Evolutionary conservation across 331 rosid species (phyloP), one percentile per base, ranked within the genome.

Genomic region (Pyracantha coccinea): DNA sequence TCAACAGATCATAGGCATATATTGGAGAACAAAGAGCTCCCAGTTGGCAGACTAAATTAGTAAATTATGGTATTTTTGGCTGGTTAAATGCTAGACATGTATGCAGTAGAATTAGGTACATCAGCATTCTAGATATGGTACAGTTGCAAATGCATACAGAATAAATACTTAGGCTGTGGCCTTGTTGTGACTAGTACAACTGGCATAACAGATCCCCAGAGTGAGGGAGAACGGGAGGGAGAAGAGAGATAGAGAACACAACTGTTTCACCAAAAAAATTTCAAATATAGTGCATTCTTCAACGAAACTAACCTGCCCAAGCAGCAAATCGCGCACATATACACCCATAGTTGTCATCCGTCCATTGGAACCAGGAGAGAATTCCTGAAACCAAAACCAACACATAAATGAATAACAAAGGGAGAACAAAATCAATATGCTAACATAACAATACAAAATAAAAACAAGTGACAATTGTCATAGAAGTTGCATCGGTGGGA

Each of bases 301-400:
- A 66, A 13, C 17, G 55, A 66, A 81, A 85, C 90, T 6, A 69
- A 95, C 98, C 98, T 95, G 99, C 76, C 99, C 99, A 86, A 92
- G 99, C 72, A 95, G 94, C 83, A 92, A 86, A 88, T 95, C 99
- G 59, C 99, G 98, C 66, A 95, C 74, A 45, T 95, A 95, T 20
- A 85, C 96, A 55, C 99, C 99, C 97, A 95, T 95, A 23, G 97
- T 89, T 71, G 97, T 86, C 92, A 86, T 92, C 71, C 89, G 90
- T 68, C 99, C 99, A 79, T 77, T 93, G 29, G 99, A 95, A 76
- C 98, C 98, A 19, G 99, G 99, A 71, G 99, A 90, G 82, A 95
- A 95, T 82, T 95, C 96, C 99, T 95, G 92, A 79, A 85, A 83
- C 24, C 38, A 11, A 62, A 45, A n/a, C 45, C 28, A 10, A 25